Percentiles rank a stretch among this genome's conserved stretches.
Conservation (phyloP, 768 basidiomycete species). For the Kondoa malvinella region DNA sequence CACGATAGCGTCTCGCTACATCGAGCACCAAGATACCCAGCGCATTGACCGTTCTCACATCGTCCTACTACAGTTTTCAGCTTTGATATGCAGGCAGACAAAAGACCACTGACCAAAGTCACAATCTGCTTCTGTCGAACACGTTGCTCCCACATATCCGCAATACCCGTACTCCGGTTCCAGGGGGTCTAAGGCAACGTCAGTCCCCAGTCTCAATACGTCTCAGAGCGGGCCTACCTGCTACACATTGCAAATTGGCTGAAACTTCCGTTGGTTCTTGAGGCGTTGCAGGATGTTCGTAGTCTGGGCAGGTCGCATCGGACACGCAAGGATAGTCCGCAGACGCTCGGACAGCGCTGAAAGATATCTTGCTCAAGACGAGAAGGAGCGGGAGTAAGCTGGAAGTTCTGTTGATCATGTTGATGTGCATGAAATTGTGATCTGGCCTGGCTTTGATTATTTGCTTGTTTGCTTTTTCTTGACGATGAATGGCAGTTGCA, state of each 20-base stretch:
- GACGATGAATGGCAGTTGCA: too few relatives aligned
- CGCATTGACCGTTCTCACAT: not conserved
- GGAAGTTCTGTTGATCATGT: not conserved
- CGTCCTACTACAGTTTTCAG: not conserved
- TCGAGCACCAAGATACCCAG: conserved; percentile 18
- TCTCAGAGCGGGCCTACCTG: not conserved
- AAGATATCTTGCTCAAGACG: not conserved
- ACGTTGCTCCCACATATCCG: conserved; percentile 21
- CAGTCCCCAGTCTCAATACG: not conserved
- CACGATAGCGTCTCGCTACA: conserved; percentile 18
- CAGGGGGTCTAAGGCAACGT: conserved; percentile 17
- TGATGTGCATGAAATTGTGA: too few relatives aligned
- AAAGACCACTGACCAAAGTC: conserved; percentile 21
- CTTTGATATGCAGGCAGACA: not conserved
- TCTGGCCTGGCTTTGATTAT: too few relatives aligned
- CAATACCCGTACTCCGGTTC: conserved; percentile 21
- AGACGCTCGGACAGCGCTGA: too few relatives aligned
- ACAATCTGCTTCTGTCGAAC: conserved; percentile 18
- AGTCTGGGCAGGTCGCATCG: not conserved
- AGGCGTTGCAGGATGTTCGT: not conserved
- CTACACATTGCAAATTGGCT: not conserved
- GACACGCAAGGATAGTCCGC: not conserved
- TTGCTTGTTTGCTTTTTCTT: too few relatives aligned
- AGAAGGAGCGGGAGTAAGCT: not conserved
- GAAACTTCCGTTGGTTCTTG: not conserved